phyloP scores from a whole-genome alignment of 768 basidiomycete species.

The Tulasnella sp. region DNA sequence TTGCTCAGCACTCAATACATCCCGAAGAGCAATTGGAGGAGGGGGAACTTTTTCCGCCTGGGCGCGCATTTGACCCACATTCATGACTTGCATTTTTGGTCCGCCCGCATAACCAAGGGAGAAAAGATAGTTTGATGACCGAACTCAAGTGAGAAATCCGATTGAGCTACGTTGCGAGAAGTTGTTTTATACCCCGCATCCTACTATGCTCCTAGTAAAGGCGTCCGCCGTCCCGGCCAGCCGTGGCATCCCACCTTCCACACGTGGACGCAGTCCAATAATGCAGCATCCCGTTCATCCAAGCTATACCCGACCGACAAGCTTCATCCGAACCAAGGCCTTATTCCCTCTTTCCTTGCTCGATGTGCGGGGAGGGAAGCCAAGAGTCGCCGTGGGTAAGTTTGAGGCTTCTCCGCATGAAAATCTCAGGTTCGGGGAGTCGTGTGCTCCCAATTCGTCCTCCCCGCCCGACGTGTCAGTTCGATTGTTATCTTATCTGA shows the following conservation, averaged over 20 bases:
- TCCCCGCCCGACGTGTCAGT: not conserved
- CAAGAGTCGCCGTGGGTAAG: not conserved
- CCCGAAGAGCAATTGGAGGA: not conserved
- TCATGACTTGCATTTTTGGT: not conserved
- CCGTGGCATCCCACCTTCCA: not conserved
- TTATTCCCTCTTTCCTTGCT: not conserved
- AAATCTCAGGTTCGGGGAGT: not conserved
- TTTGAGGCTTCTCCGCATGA: not conserved
- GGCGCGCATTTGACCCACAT: not conserved
- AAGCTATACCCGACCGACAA: slow-evolving; percentile 1
- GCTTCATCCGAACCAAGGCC: slow-evolving; percentile 3
- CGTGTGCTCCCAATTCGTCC: not conserved
- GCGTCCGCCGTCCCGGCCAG: not conserved
- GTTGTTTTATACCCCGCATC: not conserved
- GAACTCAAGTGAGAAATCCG: slow-evolving; percentile 1
- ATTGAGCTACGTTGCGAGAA: not conserved
- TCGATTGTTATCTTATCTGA: not conserved
- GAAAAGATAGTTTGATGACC: not conserved
- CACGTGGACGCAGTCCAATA: not conserved
- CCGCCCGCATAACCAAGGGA: not conserved
- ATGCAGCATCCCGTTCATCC: not conserved
- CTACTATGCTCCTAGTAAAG: not conserved
- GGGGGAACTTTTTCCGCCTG: not conserved
- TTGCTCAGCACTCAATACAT: not conserved
- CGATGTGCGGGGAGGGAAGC: not conserved